These are phyloP conservation scores for Neonectria neomacrospora DNA, from an alignment of 2,329 filamentous ascomycete genomes.

Conservation along the genomic window DNA sequence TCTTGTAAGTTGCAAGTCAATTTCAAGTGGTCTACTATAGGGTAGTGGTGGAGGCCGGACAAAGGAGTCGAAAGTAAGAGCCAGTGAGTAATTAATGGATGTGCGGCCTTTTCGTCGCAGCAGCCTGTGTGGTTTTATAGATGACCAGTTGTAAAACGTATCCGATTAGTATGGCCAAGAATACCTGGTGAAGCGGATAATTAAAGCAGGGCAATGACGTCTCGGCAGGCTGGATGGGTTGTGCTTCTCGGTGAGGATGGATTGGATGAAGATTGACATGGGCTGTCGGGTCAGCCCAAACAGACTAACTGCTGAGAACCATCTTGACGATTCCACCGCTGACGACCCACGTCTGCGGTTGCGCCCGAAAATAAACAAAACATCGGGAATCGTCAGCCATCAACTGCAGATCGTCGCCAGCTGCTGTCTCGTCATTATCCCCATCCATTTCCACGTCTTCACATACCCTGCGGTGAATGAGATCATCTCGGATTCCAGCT, in stretches of 20 bases:
- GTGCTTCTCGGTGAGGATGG: conserved; percentile 26
- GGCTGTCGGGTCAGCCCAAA: not conserved
- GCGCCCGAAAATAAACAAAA: not conserved
- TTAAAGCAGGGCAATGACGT: conserved; percentile 1
- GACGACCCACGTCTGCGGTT: conserved; percentile 10
- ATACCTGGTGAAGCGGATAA: not conserved
- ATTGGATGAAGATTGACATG: conserved; percentile 10
- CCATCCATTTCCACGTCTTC: not conserved
- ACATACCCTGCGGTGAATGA: conserved; percentile 12
- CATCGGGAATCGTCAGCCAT: not conserved
- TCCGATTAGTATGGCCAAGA: not conserved
- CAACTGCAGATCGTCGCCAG: not conserved
- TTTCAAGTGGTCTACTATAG: not conserved
- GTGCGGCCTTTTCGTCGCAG: conserved; percentile 3
- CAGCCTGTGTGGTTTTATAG: conserved; percentile 7
- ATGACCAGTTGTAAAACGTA: not conserved
- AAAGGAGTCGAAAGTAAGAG: not conserved
- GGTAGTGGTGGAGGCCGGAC: not conserved
- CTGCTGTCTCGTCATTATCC: not conserved
- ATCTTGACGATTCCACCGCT: conserved; percentile 16
- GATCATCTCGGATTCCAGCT: not conserved
- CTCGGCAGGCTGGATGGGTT: not conserved
- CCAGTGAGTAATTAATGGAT: too few relatives aligned
- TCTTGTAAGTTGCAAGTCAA: conserved; percentile 2
- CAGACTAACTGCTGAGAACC: conserved; percentile 7